A percentile compares a stretch with the other conserved stretches of the same genome.
Conservation (phyloP, 2,329 filamentous ascomycete genomes). For the Elsinoe fawcettii region DNA sequence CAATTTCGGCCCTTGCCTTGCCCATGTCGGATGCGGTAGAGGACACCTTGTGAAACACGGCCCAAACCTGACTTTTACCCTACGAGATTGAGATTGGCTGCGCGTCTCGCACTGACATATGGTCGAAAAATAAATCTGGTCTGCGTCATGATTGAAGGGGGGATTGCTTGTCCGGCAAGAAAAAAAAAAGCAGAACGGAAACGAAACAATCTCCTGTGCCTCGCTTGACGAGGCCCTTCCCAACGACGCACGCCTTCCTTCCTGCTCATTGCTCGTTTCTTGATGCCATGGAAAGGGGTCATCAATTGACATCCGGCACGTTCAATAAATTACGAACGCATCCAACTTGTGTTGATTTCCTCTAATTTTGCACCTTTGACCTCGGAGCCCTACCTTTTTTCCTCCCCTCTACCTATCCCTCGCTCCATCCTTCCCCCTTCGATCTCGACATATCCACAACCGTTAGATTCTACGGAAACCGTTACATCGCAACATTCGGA, state of each 20-base stretch:
- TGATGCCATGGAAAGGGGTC: conserved; percentile 12
- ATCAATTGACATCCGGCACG: conserved; percentile 7
- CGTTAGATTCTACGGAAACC: neutral
- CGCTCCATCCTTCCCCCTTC: conserved; percentile 5
- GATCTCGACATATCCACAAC: conserved; percentile 1
- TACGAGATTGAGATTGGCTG: conserved; percentile 13
- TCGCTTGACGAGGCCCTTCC: conserved; percentile 9
- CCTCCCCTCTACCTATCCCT: neutral
- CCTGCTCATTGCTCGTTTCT: conserved; percentile 12
- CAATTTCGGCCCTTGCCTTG: conserved; percentile 9
- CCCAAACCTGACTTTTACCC: neutral
- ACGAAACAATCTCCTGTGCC: conserved; percentile 12
- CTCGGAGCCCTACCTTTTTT: conserved; percentile 9
- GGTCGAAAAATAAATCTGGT: conserved; percentile 6
- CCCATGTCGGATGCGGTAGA: conserved; percentile 6
- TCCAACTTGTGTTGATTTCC: conserved; percentile 3
- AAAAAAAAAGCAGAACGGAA: conserved; percentile 11
- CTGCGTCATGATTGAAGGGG: conserved; percentile 13
- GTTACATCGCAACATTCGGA: conserved; percentile 7
- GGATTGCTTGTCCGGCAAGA: neutral
- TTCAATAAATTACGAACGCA: conserved; percentile 12
- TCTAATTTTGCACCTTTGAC: conserved; percentile 8
- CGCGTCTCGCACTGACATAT: conserved; percentile 2
- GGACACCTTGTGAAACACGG: conserved; percentile 5
- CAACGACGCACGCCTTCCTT: conserved; percentile 11